These are phyloP conservation scores for Pseudogymnoascus sp. DNA, from an alignment of 2,329 filamentous ascomycete species.

Conservation along the genomic window DNA sequence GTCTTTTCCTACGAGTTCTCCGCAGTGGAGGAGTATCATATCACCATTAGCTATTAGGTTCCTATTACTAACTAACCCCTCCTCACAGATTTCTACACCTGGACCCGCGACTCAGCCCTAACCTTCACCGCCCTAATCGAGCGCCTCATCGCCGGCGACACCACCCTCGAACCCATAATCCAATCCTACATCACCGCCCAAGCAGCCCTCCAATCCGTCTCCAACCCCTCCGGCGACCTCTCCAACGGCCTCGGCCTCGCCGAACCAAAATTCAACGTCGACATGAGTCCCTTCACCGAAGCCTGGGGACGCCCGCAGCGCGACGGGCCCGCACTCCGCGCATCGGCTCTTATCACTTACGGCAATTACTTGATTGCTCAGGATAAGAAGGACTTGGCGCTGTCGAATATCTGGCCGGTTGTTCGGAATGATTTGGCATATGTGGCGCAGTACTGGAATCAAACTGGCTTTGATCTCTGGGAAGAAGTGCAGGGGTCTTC, in stretches of 20 bases:
- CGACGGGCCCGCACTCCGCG: constrained; percentile 72
- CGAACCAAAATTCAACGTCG: constrained; percentile 67
- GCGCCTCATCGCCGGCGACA: constrained; percentile 45
- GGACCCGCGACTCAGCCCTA: constrained; percentile 69
- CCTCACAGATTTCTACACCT: constrained; percentile 64
- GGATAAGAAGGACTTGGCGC: constrained; percentile 41
- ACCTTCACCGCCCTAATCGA: constrained; percentile 65
- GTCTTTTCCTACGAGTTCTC: background rate
- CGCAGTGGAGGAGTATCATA: background rate
- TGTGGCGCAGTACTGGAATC: constrained; percentile 65
- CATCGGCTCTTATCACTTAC: constrained; percentile 66
- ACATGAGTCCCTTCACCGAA: constrained; percentile 53
- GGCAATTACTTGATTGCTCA: constrained; percentile 65
- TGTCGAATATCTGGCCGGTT: constrained; percentile 62
- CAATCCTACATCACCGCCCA: constrained; percentile 64
- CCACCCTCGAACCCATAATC: constrained; percentile 49
- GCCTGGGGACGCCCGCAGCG: constrained; percentile 73
- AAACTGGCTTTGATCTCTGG: constrained; percentile 69
- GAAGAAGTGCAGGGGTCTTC: constrained; percentile 72
- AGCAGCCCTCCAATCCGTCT: constrained; percentile 41
- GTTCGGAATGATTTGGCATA: constrained; percentile 72
- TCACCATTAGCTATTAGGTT: background rate
- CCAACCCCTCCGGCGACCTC: constrained; percentile 50
- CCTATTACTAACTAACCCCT: background rate
- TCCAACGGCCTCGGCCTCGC: constrained; percentile 47